Evolutionary conservation across 2,329 filamentous ascomycete genomes (phyloP).

Genomic region (Trichoderma koningiopsis): DNA sequence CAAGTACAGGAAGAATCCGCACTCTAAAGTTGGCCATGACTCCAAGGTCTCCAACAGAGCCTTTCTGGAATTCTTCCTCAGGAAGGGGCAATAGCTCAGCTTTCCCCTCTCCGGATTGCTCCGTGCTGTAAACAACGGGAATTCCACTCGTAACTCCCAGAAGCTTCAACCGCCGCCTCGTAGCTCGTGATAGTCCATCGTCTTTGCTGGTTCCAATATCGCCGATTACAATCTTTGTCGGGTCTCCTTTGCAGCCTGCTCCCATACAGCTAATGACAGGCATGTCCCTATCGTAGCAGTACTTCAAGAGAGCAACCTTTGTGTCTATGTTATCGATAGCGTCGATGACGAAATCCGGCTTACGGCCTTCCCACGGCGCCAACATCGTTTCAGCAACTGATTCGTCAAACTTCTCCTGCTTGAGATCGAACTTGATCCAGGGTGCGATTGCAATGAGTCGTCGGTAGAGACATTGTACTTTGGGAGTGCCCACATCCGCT

Average conservation of each 20-base stretch:
- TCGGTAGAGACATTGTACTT: constrained; percentile 81
- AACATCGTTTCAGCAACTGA: constrained; percentile 67
- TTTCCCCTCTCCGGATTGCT: constrained; percentile 88
- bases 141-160: constrained; percentile 82
- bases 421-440: constrained; percentile 87
- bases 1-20: constrained; percentile 90
- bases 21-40: constrained; percentile 91
- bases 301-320: constrained; percentile 86
- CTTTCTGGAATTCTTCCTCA: constrained; percentile 86
- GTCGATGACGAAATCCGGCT: constrained; percentile 88
- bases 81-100: constrained; percentile 83
- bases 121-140: constrained; percentile 88
- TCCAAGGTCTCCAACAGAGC: constrained; percentile 80
- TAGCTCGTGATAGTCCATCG: constrained; percentile 84
- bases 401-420: constrained; percentile 79
- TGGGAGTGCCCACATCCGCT: constrained; percentile 88
- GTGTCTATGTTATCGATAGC: constrained; percentile 98
- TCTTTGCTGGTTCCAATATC: constrained; percentile 89
- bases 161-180: constrained; percentile 74
- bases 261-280: constrained; percentile 95
- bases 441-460: constrained; percentile 84
- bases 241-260: constrained; percentile 87
- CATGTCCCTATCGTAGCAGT: constrained; percentile 76
- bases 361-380: constrained; percentile 63
- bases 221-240: constrained; percentile 82